phyloP scores from a whole-genome alignment of 2,329 filamentous ascomycete species.

The Escovopsis weberi region DNA sequence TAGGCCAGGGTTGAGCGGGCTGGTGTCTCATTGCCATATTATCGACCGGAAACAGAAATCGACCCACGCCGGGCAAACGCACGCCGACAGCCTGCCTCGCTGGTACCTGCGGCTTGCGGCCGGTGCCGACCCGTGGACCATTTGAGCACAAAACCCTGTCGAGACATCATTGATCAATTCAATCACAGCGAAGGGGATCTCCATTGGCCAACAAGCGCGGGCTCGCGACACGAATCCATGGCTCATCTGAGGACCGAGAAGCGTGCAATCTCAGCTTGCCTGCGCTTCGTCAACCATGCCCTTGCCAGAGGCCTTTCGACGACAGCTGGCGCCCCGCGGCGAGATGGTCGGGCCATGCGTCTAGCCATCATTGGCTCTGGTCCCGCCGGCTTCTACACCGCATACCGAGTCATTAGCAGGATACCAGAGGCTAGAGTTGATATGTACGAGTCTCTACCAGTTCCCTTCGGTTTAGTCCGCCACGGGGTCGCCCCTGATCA shows the following conservation, averaged over 20 bases:
- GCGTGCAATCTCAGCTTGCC: not conserved
- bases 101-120: too few relatives aligned
- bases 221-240: not conserved
- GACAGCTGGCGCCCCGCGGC: not conserved
- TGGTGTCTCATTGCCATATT: too few relatives aligned
- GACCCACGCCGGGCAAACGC: too few relatives aligned
- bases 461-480: slow-evolving; percentile 81
- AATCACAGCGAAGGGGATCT: too few relatives aligned
- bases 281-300: not conserved
- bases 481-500: slow-evolving; percentile 98
- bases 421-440: slow-evolving; percentile 61
- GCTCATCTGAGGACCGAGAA: slow-evolving; percentile 2
- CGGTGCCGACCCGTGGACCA: too few relatives aligned
- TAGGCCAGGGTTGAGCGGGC: too few relatives aligned
- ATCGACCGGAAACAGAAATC: too few relatives aligned
- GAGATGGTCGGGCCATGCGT: slow-evolving; percentile 43
- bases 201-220: too few relatives aligned
- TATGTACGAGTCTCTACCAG: slow-evolving; percentile 92
- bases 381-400: slow-evolving; percentile 90
- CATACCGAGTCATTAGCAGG: slow-evolving; percentile 69
- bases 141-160: too few relatives aligned
- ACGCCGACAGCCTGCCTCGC: too few relatives aligned
- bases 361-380: slow-evolving; percentile 87
- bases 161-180: too few relatives aligned
- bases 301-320: not conserved